phyloP scores from a whole-genome alignment of 306 rosid genomes.

The Begonia fuchsioides region DNA sequence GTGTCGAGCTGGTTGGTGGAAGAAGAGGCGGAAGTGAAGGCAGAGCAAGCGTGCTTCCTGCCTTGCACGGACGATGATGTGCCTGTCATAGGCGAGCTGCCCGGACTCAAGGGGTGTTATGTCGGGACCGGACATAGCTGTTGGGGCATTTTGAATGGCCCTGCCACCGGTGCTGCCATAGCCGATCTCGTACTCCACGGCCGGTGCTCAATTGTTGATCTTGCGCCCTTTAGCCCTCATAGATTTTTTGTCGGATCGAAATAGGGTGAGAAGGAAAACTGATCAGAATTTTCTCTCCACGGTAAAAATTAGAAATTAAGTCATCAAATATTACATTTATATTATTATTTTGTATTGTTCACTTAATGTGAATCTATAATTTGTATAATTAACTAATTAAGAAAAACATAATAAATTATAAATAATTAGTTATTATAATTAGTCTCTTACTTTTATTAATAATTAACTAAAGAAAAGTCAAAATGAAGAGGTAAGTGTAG shows the following conservation, averaged over 20 bases:
- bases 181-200: conserved; percentile 80
- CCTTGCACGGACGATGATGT: conserved; percentile 58
- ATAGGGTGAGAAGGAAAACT: too few relatives aligned
- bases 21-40: conserved; percentile 52
- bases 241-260: conserved; percentile 31
- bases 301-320: too few relatives aligned
- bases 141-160: conserved; percentile 91
- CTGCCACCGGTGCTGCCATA: conserved; percentile 84
- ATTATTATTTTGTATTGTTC: too few relatives aligned
- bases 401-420: too few relatives aligned
- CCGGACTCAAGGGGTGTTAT: conserved; percentile 48
- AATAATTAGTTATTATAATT: too few relatives aligned
- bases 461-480: too few relatives aligned
- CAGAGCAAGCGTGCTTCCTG: conserved; percentile 82
- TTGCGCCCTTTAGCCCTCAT: conserved; percentile 47
- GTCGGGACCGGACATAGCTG: conserved; percentile 84
- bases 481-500: too few relatives aligned
- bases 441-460: too few relatives aligned
- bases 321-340: too few relatives aligned
- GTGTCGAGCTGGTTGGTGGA: conserved; percentile 64
- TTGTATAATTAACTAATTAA: too few relatives aligned
- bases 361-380: too few relatives aligned
- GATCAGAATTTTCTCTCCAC: too few relatives aligned
- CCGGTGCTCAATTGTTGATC: conserved; percentile 50
- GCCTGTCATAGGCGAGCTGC: conserved; percentile 68